Evolutionary conservation across 208 protist species (phyloP).

Genomic region (Crithidia thermophila): DNA sequence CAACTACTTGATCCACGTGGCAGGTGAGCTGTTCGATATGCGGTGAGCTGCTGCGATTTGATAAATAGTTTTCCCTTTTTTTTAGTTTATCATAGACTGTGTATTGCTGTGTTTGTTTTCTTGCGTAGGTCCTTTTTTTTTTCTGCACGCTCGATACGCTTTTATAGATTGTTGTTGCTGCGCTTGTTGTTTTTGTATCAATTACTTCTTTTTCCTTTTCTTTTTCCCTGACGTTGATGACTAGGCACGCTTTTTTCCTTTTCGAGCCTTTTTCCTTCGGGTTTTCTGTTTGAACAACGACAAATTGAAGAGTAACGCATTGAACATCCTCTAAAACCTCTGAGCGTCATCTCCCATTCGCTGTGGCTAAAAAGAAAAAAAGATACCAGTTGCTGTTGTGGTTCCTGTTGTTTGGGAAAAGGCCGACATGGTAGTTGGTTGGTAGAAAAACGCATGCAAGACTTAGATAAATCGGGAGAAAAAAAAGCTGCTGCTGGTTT

Average conservation of each 20-base stretch:
- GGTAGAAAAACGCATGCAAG: too few relatives aligned
- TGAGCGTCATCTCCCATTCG: background rate
- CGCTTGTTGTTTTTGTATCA: background rate
- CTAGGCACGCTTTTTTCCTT: too few relatives aligned
- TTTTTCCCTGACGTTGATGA: too few relatives aligned
- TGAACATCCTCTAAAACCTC: too few relatives aligned
- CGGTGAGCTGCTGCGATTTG: background rate
- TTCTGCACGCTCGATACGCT: too few relatives aligned
- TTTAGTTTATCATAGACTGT: slow-evolving; percentile 1
- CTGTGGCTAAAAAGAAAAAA: background rate
- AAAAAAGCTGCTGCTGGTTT: too few relatives aligned
- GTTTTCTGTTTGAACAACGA: too few relatives aligned
- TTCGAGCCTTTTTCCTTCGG: too few relatives aligned
- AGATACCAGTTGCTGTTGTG: background rate
- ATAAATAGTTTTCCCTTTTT: background rate
- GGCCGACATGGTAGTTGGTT: too few relatives aligned
- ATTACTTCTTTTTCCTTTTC: too few relatives aligned
- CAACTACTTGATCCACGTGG: background rate
- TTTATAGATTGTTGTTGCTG: background rate
- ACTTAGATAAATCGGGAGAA: too few relatives aligned
- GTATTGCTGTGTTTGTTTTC: slow-evolving; percentile 2
- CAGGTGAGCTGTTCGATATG: slow-evolving; percentile 6
- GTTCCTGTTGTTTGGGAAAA: background rate
- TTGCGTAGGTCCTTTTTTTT: slow-evolving; percentile 10
- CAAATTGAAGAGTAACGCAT: too few relatives aligned